Percentiles rank a stretch among this genome's conserved stretches.
These are phyloP conservation scores for Aspergillus carbonarius DNA, from an alignment of 2,329 filamentous ascomycete species.

Conservation along the genomic window DNA sequence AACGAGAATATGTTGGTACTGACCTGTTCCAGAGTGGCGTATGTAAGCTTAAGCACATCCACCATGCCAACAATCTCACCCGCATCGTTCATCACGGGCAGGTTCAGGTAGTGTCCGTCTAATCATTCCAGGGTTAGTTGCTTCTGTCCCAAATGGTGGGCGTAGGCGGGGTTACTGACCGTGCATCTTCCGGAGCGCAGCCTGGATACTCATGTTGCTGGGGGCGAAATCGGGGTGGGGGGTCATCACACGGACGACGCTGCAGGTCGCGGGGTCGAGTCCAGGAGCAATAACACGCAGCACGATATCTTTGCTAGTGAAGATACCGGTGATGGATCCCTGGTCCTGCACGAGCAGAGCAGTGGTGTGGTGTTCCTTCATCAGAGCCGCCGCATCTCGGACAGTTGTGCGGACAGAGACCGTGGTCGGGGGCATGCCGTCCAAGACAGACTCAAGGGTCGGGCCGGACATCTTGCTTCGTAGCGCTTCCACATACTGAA, in stretches of 20 bases:
- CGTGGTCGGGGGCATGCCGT: constrained; percentile 86
- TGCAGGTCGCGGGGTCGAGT: constrained; percentile 90
- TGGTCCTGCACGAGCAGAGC: constrained; percentile 95
- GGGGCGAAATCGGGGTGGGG: constrained; percentile 98
- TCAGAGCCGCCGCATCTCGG: constrained; percentile 88
- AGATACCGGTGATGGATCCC: constrained; percentile 96
- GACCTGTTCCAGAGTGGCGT: constrained; percentile 95
- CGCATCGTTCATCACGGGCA: constrained; percentile 95
- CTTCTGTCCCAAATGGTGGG: background rate
- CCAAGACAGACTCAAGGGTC: constrained; percentile 90
- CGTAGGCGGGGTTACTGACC: constrained; percentile 56
- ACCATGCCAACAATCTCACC: constrained; percentile 99
- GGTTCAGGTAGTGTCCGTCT: constrained; percentile 98
- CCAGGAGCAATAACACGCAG: constrained; percentile 96
- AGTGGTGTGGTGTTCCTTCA: constrained; percentile 99
- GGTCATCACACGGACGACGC: constrained; percentile 98
- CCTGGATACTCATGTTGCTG: constrained; percentile 98
- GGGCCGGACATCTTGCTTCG: constrained; percentile 97
- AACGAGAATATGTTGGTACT: constrained; percentile 15
- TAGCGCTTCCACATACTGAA: constrained; percentile 96
- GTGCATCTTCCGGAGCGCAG: constrained; percentile 98
- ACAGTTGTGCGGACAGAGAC: constrained; percentile 95
- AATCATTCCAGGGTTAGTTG: constrained; percentile 11
- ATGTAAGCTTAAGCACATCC: constrained; percentile 95
- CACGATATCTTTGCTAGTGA: constrained; percentile 98